A percentile compares a stretch with the other conserved stretches of the same genome.
These are phyloP conservation scores for Coemansia sp. DNA, from an alignment of 192 early-diverging fungal species.

Conservation along the genomic window DNA sequence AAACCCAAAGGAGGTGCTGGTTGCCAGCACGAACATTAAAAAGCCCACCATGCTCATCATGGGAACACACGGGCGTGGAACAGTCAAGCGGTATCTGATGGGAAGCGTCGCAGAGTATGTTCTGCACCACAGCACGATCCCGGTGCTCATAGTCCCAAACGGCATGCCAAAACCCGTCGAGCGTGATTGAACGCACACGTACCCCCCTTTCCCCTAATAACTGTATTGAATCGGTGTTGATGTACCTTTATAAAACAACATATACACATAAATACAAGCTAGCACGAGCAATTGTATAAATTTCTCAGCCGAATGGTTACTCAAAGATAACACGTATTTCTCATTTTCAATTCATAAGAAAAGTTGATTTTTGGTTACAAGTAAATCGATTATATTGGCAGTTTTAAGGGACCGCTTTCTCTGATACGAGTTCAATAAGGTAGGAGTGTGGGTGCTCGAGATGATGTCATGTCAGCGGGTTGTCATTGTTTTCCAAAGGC, in stretches of 20 bases:
- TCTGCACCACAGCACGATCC: conserved; percentile 65
- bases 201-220: background rate
- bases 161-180: conserved; percentile 26
- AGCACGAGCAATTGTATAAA: too few relatives aligned
- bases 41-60: conserved; percentile 70
- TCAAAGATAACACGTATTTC: too few relatives aligned
- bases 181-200: conserved; percentile 8
- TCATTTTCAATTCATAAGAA: too few relatives aligned
- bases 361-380: too few relatives aligned
- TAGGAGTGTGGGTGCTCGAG: too few relatives aligned
- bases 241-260: background rate
- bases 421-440: background rate
- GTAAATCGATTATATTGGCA: too few relatives aligned
- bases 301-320: too few relatives aligned
- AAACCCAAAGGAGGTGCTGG: conserved; percentile 52
- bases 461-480: background rate
- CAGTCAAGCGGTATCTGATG: conserved; percentile 65
- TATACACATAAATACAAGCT: too few relatives aligned
- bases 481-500: background rate
- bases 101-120: conserved; percentile 70
- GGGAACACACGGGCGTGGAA: conserved; percentile 67
- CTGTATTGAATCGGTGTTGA: background rate
- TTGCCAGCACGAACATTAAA: conserved; percentile 48
- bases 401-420: too few relatives aligned
- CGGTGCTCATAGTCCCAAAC: conserved; percentile 66